Evolutionary conservation across 2,329 filamentous ascomycete genomes (phyloP).

Genomic region (Monilinia laxa): DNA sequence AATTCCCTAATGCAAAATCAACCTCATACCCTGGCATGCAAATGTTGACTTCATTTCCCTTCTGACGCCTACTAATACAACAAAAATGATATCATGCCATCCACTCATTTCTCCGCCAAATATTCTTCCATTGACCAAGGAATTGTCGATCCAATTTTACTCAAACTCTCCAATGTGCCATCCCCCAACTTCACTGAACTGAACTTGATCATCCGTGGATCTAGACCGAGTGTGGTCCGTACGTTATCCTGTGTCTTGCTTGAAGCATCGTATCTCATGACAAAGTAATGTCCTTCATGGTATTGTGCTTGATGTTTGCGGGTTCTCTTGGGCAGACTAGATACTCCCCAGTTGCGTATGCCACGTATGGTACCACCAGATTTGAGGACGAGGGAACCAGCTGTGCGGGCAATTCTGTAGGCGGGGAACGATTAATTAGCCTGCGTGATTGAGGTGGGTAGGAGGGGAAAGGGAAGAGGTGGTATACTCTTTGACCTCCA

Average conservation of each 20-base stretch:
- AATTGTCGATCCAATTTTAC: slow-evolving; percentile 38
- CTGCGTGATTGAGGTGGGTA: slow-evolving; percentile 6
- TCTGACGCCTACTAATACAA: slow-evolving; percentile 27
- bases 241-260: slow-evolving; percentile 71
- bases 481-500: slow-evolving; percentile 91
- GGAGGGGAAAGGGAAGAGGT: slow-evolving; percentile 28
- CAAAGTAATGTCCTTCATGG: slow-evolving; percentile 90
- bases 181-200: slow-evolving; percentile 83
- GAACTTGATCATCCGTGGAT: slow-evolving; percentile 87
- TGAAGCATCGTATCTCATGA: slow-evolving; percentile 90
- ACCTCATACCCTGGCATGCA: slow-evolving; percentile 2
- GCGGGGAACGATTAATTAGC: slow-evolving; percentile 24
- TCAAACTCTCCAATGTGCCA: slow-evolving; percentile 53
- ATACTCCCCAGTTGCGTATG: slow-evolving; percentile 92
- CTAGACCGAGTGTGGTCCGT: slow-evolving; percentile 72
- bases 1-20: slow-evolving; percentile 6
- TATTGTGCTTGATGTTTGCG: slow-evolving; percentile 81
- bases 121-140: slow-evolving; percentile 36
- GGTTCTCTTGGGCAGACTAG: slow-evolving; percentile 76
- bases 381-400: slow-evolving; percentile 78
- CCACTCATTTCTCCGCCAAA: slow-evolving; percentile 7
- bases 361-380: slow-evolving; percentile 88
- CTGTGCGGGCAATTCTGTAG: slow-evolving; percentile 78
- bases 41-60: slow-evolving; percentile 22
- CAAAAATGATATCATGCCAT: slow-evolving; percentile 12